Evolutionary conservation across 2,329 filamentous ascomycete species (phyloP), one percentile per base, ranked within the genome.

Genomic region (Aspergillus luchuensis): DNA sequence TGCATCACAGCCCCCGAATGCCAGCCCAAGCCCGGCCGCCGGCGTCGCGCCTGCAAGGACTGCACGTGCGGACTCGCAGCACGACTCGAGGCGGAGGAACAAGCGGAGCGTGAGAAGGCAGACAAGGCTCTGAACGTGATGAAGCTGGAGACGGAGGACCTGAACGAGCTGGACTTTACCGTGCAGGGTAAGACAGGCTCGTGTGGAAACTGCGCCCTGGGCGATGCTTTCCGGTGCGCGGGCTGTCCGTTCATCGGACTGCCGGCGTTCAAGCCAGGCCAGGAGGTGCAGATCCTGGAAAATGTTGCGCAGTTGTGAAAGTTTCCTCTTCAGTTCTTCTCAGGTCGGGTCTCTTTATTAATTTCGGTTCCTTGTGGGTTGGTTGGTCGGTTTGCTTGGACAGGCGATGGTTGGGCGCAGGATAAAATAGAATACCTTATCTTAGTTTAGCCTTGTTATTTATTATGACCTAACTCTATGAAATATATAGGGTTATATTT

Each of bases 101-200:
- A 82, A 47, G 84, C 83, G 7, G 88, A 87, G 71, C 85, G 91
- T 59, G 79, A 80, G 7, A 80, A 83, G 21, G 90, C 90, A 33
- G 89, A 92, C 71, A 79, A 81, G 50, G 79, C 79, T 2, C 70
- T 82, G 25, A 77, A 79, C 13, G 76, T 80, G 45, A 82, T 91
- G 51, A 86, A 88, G 71, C 82, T 97, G 55, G 86, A 84, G 53
- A 81, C 87, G 1, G 88, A 91, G 69, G 95, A 99, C 73, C 80
- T 99, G 52, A 88, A 66, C 28, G 94, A 98, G 77, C 84, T 98
- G 8, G 95, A 99, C 78, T 98, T 99, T 74, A 99, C 95, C 0
- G 91, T 98, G n/a, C 85, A 96, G 77, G 95, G 95, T 69, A 98
- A 97, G 81, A 91, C 94, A 5, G 94, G 95, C 57, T 96, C 91